Evolutionary conservation across 768 basidiomycete species (phyloP).

Genomic region (Suillus luteus): DNA sequence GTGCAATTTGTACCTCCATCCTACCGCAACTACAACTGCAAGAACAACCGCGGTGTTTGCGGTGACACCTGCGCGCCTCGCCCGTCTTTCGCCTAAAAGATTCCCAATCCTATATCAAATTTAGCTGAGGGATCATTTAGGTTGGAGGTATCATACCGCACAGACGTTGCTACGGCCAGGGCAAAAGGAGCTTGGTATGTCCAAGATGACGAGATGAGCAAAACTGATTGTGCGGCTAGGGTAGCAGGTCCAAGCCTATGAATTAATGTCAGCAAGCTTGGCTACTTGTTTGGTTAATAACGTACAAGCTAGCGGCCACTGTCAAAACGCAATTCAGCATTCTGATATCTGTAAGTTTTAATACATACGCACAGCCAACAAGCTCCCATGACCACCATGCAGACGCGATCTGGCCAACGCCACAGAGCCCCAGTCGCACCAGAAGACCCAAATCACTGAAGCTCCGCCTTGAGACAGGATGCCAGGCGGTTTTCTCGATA

Average conservation of each 20-base stretch:
- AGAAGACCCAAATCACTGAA: slow-evolving; percentile 73
- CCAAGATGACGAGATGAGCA: slow-evolving; percentile 72
- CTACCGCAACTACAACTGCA: slow-evolving; percentile 57
- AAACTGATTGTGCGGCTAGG: slow-evolving; percentile 87
- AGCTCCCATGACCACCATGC: slow-evolving; percentile 99
- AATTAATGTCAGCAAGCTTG: slow-evolving; percentile 17
- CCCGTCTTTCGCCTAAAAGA: slow-evolving; percentile 79
- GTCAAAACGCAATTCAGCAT: slow-evolving; percentile 6
- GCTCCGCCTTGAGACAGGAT: slow-evolving; percentile 63
- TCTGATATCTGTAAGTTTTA: not conserved
- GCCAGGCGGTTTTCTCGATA: slow-evolving; percentile 76
- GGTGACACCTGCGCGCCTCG: slow-evolving; percentile 69
- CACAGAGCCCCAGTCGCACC: slow-evolving; percentile 76
- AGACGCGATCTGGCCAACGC: slow-evolving; percentile 79
- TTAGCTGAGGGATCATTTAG: slow-evolving; percentile 2
- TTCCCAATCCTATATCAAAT: slow-evolving; percentile 70
- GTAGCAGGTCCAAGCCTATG: slow-evolving; percentile 72
- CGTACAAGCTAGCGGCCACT: slow-evolving; percentile 59
- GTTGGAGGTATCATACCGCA: slow-evolving; percentile 54
- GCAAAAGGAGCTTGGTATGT: slow-evolving; percentile 87
- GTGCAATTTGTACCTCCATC: slow-evolving; percentile 54
- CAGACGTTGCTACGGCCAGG: slow-evolving; percentile 79
- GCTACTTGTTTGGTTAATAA: not conserved
- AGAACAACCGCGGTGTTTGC: slow-evolving; percentile 67
- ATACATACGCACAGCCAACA: slow-evolving; percentile 45